Evolutionary conservation across 73 alveolate species (phyloP).

Genomic region (Tetrahymena thermophila): DNA sequence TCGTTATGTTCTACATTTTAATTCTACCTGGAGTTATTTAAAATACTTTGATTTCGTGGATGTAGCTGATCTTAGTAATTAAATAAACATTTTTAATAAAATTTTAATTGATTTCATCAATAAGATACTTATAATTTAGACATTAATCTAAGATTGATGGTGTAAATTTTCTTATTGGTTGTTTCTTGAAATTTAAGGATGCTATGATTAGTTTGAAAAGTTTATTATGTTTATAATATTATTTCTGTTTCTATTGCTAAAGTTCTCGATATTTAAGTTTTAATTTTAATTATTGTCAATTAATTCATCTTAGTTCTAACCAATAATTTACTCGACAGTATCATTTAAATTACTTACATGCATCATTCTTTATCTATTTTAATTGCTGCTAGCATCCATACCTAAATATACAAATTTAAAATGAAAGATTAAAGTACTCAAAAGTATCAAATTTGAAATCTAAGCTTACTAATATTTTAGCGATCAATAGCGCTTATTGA

Average conservation of each 20-base stretch:
- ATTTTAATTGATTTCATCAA: too few relatives aligned
- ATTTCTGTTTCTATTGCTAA: background rate
- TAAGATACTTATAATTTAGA: background rate
- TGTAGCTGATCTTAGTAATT: background rate
- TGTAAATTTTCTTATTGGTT: too few relatives aligned
- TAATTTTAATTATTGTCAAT: background rate
- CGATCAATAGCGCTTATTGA: background rate
- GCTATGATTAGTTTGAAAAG: background rate
- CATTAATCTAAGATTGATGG: background rate
- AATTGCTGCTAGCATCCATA: background rate
- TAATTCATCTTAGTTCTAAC: background rate
- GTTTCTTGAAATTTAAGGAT: background rate
- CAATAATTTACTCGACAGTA: background rate
- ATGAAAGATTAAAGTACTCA: background rate
- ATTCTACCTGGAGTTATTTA: background rate
- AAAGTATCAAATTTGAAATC: background rate
- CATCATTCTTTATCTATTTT: background rate
- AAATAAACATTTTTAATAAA: background rate
- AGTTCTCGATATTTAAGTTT: background rate
- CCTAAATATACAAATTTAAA: background rate
- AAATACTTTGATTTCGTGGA: background rate
- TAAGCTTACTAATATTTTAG: background rate
- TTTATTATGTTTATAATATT: background rate
- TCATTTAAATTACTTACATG: background rate
- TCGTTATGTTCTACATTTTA: background rate